Base-by-base conservation (phyloP, 2,329 filamentous ascomycete genomes). In the Phaeoacremonium minimum region DNA sequence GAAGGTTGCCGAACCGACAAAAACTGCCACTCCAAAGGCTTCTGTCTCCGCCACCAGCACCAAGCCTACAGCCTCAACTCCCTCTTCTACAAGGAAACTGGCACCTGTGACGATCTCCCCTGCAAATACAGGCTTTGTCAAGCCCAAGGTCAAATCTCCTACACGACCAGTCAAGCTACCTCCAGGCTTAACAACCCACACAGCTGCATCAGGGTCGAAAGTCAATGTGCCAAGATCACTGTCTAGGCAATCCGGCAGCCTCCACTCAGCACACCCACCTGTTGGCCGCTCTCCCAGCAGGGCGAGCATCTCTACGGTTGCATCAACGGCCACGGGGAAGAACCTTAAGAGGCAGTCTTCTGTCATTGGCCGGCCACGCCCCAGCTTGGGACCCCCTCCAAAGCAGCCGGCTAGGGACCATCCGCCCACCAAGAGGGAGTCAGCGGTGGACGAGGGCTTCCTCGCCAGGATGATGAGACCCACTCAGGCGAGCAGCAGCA, bases 381-480 rank as follows among this genome's bases (percentile, higher is more conserved):
- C 75, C 4, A 78, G 76, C 47, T 46, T 81, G 14, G 77, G 76
- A 2, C 73, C 67, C 3, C 76, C 77, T 7, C 74, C 77, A 4
- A 82, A 77, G 57, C 80, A 75, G 45, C 54, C 67, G 8, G 63
- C 73, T 41, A 55, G 68, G 56, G 67, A 71, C 30, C 53, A 67
- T 48, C 50, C 73, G 34, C 44, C 69, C 6, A 56, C 65, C 2
- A 73, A 71, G 47, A 67, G 69, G 42, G 66, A 73, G 17, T 69
- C 67, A 32, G 73, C 74, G 14, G 68, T 84, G 2, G 82, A 87
- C 45, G 81, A 86, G 46, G 62, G 78, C 12, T 90, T 90, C 60
- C 63, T 90, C 17, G 84, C 83, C n/a, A 77, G 85, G 35, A 88
- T 90, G 85, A 89, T 83, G 78, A 71, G 85, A 28, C 85, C 85